Evolutionary conservation across 306 rosid species (phyloP).

Genomic region (Cyamopsis tetragonoloba): DNA sequence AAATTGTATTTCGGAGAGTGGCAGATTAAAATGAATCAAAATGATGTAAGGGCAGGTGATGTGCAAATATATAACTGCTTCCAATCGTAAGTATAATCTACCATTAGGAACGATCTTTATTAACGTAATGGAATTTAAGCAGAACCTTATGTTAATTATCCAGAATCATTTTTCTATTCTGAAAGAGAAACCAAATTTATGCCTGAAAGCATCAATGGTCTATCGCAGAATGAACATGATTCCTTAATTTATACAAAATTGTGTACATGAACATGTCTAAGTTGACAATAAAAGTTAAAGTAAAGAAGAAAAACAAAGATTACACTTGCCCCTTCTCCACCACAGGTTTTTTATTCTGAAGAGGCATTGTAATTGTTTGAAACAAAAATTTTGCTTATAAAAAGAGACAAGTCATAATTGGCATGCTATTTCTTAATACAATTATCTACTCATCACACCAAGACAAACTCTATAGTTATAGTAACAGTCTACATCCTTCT

Average conservation of each 20-base stretch:
- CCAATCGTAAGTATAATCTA: not conserved
- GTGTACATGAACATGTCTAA: no score
- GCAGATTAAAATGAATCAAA: not conserved
- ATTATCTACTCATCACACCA: not conserved
- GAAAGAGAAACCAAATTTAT: no score
- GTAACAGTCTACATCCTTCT: conserved; percentile 7
- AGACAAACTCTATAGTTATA: not conserved
- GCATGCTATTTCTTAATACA: conserved; percentile 5
- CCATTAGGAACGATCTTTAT: not conserved
- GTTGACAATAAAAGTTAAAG: no score
- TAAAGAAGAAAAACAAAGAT: no score
- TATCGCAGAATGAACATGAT: no score
- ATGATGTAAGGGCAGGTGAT: not conserved
- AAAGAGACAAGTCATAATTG: not conserved
- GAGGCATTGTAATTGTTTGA: not conserved
- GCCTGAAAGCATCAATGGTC: no score
- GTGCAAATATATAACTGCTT: not conserved
- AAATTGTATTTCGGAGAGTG: not conserved
- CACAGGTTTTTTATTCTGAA: not conserved
- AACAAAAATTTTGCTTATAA: not conserved
- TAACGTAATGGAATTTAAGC: no score
- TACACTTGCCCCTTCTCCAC: not conserved
- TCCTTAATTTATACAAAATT: no score
- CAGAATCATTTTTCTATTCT: no score
- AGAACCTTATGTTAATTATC: no score